A percentile compares a stretch with the other conserved stretches of the same genome.
Conservation (phyloP, 2,329 filamentous ascomycete genomes). For the Paracorniculantispora psalliotae region DNA sequence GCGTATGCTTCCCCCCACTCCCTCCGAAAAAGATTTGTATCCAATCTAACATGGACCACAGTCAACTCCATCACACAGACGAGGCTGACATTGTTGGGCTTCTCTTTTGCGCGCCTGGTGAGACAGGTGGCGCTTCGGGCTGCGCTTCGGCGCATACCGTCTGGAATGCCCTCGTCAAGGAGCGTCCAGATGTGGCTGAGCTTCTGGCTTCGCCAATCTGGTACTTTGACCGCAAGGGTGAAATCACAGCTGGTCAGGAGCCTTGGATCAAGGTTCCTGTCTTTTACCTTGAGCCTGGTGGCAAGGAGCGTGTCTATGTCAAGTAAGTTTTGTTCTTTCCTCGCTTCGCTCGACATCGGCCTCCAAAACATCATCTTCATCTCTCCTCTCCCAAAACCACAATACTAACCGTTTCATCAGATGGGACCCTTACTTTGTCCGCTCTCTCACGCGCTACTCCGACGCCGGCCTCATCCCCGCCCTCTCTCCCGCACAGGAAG, state of each 20-base stretch:
- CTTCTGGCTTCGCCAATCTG: conserved; percentile 72
- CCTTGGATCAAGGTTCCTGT: conserved; percentile 68
- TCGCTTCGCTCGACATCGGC: not conserved
- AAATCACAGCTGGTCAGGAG: conserved; percentile 68
- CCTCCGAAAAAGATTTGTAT: too few relatives aligned
- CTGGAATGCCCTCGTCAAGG: conserved; percentile 71
- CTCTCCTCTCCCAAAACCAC: not conserved
- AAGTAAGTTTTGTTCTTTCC: conserved; percentile 49
- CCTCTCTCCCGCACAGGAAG: conserved; percentile 62
- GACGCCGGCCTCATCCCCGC: conserved; percentile 68
- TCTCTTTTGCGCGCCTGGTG: conserved; percentile 69
- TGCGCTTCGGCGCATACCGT: conserved; percentile 72
- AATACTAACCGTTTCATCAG: too few relatives aligned
- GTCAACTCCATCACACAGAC: conserved; percentile 58
- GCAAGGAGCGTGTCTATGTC: conserved; percentile 49
- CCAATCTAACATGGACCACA: not conserved
- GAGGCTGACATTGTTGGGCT: conserved; percentile 79
- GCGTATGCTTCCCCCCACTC: not conserved
- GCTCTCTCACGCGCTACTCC: conserved; percentile 69
- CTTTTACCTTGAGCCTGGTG: conserved; percentile 62
- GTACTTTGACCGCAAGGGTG: conserved; percentile 91
- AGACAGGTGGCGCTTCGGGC: conserved; percentile 77
- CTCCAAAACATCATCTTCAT: not conserved
- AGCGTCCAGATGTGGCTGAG: conserved; percentile 76
- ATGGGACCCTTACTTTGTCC: conserved; percentile 87